Conservation (phyloP, 2,329 filamentous ascomycete genomes). For the Verticillium albo-atrum region DNA sequence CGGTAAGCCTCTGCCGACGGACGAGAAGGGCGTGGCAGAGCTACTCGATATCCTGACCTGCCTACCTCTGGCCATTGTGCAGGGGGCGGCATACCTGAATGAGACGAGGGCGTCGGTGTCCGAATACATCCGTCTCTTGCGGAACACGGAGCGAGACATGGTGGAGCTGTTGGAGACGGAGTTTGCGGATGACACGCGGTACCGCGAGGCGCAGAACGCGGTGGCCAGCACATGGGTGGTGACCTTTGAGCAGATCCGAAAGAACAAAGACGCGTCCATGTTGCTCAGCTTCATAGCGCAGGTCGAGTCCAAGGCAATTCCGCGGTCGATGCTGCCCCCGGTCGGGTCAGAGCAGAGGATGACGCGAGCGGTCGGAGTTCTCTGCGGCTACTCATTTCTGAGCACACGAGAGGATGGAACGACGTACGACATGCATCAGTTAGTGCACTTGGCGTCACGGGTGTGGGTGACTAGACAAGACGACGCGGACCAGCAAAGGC, state of each 20-base stretch:
- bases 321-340: not conserved
- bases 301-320: not conserved
- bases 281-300: constrained; percentile 16
- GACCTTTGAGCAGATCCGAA: constrained; percentile 10
- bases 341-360: not conserved
- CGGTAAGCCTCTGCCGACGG: constrained; percentile 1
- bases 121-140: constrained; percentile 11
- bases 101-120: constrained; percentile 8
- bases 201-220: constrained; percentile 10
- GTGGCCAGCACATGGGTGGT: constrained; percentile 15
- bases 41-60: constrained; percentile 19
- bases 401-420: not conserved
- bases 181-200: constrained; percentile 4
- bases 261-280: constrained; percentile 9
- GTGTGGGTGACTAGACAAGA: too few species aligned
- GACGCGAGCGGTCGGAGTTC: too few species aligned
- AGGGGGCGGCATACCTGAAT: constrained; percentile 16
- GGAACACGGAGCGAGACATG: constrained; percentile 11
- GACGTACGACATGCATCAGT: not conserved
- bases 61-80: constrained; percentile 19
- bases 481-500: too few species aligned
- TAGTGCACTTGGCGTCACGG: not conserved
- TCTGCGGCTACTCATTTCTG: not conserved
- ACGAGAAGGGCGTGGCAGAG: constrained; percentile 9
- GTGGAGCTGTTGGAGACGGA: too few species aligned